A percentile compares a stretch with the other conserved stretches of the same genome.
Evolutionary conservation across 805 yeast genomes (phyloP).

Genomic region (Candida loeiensis): DNA sequence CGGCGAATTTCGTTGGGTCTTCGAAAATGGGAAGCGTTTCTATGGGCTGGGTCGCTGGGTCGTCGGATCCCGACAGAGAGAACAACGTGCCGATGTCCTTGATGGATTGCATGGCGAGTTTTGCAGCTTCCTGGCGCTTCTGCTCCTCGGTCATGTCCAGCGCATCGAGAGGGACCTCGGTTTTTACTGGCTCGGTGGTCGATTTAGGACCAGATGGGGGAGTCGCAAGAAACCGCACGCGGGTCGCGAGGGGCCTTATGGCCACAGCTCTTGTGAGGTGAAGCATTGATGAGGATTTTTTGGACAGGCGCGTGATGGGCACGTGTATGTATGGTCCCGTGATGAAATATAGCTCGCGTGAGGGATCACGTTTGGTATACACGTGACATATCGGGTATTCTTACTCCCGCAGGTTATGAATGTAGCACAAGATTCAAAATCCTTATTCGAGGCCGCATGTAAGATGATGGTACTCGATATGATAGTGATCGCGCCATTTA

Average conservation of each 20-base stretch:
- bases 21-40: slow-evolving; percentile 42
- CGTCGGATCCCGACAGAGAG: slow-evolving; percentile 22
- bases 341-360: too few relatives aligned
- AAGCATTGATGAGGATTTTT: too few relatives aligned
- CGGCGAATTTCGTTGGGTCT: slow-evolving; percentile 32
- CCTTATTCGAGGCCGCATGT: neutral
- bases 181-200: too few relatives aligned
- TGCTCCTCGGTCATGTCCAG: slow-evolving; percentile 2
- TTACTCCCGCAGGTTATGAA: neutral
- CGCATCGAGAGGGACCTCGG: neutral
- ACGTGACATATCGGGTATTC: slow-evolving; percentile 1
- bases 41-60: slow-evolving; percentile 44
- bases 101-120: slow-evolving; percentile 36
- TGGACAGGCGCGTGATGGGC: too few relatives aligned
- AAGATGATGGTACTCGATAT: neutral
- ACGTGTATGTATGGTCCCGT: too few relatives aligned
- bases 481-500: too few relatives aligned
- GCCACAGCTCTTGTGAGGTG: too few relatives aligned
- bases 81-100: slow-evolving; percentile 39
- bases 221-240: too few relatives aligned
- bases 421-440: slow-evolving; percentile 2
- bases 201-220: too few relatives aligned
- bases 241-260: too few relatives aligned
- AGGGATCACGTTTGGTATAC: too few relatives aligned
- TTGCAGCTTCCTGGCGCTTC: slow-evolving; percentile 33